Base-by-base conservation (phyloP, 352 stramenopile species). In the Thalassiosira exigua region DNA sequence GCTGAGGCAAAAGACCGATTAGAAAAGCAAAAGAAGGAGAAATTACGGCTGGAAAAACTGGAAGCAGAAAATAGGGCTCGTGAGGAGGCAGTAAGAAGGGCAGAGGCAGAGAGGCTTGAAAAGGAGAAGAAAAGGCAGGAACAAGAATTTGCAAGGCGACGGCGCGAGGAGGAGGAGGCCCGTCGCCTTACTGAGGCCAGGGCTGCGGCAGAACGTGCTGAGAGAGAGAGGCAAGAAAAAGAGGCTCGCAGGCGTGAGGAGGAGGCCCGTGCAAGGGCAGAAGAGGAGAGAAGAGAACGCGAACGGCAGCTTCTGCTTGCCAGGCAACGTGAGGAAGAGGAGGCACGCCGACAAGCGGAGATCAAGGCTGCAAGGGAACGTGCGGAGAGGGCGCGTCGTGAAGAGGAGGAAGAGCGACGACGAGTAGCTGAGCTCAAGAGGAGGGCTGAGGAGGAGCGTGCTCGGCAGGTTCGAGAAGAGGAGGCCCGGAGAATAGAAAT, bases 401-500 rank as follows among this genome's bases (percentile, higher is more conserved):
- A 53, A 32, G 66, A 62, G 54, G 26, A 61, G 56, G 59, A 79
- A 66, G 56, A 66, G 32, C 69, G 36, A 24, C 77, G 51, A 30
- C 61, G 67, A 48, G 53, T 75, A 29, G 32, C 41, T 29, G 75
- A 84, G 53, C 58, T 64, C 0, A 30, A 21, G 51, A 71, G 42
- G 29, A 79, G 71, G 54, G 77, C 48, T 0, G 77, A 85, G 57
- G 78, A 85, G 27, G 73, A 83, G 51, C 57, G 58, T 56, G 53
- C 65, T 48, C 50, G 62, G 3, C 67, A 75, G 48, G 57, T 44
- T 26, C 21, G 70, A 68, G 82, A 85, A 53, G 82, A 76, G 27
- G 78, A 90, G 61, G 78, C 71, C 50, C 42, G 51, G 51, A 27
- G 64, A 67, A 79, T 72, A 50, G 73, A 76, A 27, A 81, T 82